Evolutionary conservation across 805 yeast species (phyloP).

Genomic region (Henningerozyma blattae): DNA sequence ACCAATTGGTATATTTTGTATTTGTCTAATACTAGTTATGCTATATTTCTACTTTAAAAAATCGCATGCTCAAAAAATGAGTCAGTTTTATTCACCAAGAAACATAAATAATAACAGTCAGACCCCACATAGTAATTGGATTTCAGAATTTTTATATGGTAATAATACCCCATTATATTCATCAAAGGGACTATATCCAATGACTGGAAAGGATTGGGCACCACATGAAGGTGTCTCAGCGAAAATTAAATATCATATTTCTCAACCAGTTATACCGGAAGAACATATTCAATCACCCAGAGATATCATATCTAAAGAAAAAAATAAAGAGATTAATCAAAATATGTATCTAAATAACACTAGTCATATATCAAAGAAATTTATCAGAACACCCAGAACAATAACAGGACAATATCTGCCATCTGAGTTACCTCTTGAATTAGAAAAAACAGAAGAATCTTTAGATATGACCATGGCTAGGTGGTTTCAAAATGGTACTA

Average conservation of each 20-base stretch:
- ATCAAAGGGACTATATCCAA: no score
- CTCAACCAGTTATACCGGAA: constrained; percentile 5
- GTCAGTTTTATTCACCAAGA: not conserved
- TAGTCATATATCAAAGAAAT: not conserved
- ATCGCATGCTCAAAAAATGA: constrained; percentile 1
- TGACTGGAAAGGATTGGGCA: not conserved
- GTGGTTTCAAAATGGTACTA: constrained; percentile 23
- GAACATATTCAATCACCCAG: constrained; percentile 15
- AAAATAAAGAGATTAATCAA: not conserved
- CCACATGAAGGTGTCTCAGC: constrained; percentile 6
- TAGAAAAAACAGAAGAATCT: no score
- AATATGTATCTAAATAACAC: no score
- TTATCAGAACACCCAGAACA: not conserved
- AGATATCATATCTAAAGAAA: not conserved
- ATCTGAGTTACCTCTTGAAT: not conserved
- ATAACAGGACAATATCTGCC: not conserved
- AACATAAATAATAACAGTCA: not conserved
- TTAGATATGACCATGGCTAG: no score
- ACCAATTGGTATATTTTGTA: constrained; percentile 19
- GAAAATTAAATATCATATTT: constrained; percentile 12
- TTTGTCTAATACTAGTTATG: constrained; percentile 12
- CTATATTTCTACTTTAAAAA: constrained; percentile 9
- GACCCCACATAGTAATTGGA: constrained; percentile 2
- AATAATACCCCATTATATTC: not conserved
- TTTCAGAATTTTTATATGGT: not conserved